Evolutionary conservation across 768 basidiomycete genomes (phyloP).

Genomic region (Kockovaella imperatae): DNA sequence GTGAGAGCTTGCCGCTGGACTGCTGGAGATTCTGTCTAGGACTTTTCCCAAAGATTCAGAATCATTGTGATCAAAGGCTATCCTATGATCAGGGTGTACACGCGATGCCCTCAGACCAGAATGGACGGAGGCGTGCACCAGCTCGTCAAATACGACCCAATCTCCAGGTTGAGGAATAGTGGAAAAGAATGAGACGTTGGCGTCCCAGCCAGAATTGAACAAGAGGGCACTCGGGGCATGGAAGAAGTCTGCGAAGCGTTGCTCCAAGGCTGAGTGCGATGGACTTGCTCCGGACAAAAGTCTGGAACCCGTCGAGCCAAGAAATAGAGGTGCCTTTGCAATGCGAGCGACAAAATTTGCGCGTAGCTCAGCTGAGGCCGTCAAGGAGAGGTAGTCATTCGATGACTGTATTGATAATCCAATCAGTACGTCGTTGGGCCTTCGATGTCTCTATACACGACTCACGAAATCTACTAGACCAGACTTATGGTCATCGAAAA

Average conservation of each 20-base stretch:
- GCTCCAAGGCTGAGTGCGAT: constrained; percentile 64
- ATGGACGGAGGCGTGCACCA: constrained; percentile 84
- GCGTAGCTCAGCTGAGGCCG: constrained; percentile 56
- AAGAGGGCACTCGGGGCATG: constrained; percentile 59
- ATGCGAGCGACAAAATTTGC: constrained; percentile 56
- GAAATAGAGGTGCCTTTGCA: constrained; percentile 51
- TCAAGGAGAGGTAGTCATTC: constrained; percentile 85
- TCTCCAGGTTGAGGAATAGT: constrained; percentile 71
- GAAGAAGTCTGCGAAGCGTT: constrained; percentile 61
- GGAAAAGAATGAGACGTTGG: constrained; percentile 79
- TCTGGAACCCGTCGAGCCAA: constrained; percentile 82
- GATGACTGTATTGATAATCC: constrained; percentile 49
- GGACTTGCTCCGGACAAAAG: constrained; percentile 65
- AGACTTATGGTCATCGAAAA: constrained; percentile 11
- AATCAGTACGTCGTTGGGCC: background rate
- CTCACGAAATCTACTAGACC: constrained; percentile 38
- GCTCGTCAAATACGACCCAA: constrained; percentile 70
- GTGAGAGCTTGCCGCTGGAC: constrained; percentile 12
- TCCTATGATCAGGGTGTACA: constrained; percentile 44
- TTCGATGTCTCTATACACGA: background rate
- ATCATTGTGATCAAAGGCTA: constrained; percentile 67
- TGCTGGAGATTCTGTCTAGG: constrained; percentile 47
- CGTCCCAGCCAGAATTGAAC: constrained; percentile 90
- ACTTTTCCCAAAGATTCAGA: constrained; percentile 50
- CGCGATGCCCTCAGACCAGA: constrained; percentile 71